Conservation (phyloP, 2,329 filamentous ascomycete species). For the Fonsecaea pugnacius region DNA sequence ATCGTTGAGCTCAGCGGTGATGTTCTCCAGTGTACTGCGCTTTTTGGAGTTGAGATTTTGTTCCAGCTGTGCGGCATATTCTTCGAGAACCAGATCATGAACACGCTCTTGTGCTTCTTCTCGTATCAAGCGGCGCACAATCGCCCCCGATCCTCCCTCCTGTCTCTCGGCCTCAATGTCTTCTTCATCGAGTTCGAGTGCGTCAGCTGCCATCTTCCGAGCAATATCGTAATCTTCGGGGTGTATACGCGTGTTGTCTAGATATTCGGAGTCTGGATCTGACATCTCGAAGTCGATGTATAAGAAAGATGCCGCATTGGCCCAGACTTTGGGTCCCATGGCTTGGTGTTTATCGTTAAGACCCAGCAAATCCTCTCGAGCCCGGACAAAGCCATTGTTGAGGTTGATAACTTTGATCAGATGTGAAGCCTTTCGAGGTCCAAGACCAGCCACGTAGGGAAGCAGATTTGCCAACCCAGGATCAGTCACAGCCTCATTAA, state of each 20-base stretch:
- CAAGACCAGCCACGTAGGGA: slow-evolving; percentile 87
- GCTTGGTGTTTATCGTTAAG: slow-evolving; percentile 81
- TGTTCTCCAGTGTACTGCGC: slow-evolving; percentile 92
- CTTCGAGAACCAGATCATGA: slow-evolving; percentile 92
- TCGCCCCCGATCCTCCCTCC: slow-evolving; percentile 84
- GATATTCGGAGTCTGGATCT: slow-evolving; percentile 80
- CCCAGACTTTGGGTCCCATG: slow-evolving; percentile 88
- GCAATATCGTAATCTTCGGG: slow-evolving; percentile 98
- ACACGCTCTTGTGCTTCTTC: slow-evolving; percentile 93
- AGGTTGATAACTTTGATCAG: slow-evolving; percentile 87
- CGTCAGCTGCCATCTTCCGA: slow-evolving; percentile 97
- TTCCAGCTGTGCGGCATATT: slow-evolving; percentile 95
- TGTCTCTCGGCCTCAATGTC: slow-evolving; percentile 94
- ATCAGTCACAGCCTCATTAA: slow-evolving; percentile 87
- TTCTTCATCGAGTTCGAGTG: slow-evolving; percentile 93
- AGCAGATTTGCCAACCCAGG: slow-evolving; percentile 82
- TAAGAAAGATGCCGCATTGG: slow-evolving; percentile 95
- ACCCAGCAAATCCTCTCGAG: slow-evolving; percentile 84
- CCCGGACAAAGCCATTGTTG: slow-evolving; percentile 83
- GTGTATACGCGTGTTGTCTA: slow-evolving; percentile 96
- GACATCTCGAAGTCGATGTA: slow-evolving; percentile 86
- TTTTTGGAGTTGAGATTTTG: slow-evolving; percentile 92
- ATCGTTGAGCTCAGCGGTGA: slow-evolving; percentile 86
- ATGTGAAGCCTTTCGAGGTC: slow-evolving; percentile 84
- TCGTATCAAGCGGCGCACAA: slow-evolving; percentile 92